phyloP scores from a whole-genome alignment of 371 early-diverging fungal genomes.

The Parasitella parasitica region DNA sequence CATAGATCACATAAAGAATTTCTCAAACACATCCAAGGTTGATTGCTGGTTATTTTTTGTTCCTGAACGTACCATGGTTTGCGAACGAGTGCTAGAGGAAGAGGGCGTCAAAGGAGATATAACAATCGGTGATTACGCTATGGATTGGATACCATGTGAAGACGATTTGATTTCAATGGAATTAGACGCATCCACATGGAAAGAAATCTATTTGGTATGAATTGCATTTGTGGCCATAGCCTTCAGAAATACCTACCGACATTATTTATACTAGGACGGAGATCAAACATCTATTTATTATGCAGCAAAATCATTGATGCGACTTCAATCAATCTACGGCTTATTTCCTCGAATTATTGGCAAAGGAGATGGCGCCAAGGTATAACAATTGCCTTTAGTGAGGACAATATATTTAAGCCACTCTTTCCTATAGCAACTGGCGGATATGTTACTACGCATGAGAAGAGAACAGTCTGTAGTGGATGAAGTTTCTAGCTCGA shows the following conservation, averaged over 20 bases:
- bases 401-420: neutral
- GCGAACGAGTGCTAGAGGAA: constrained; percentile 88
- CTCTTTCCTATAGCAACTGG: constrained; percentile 51
- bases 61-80: constrained; percentile 83
- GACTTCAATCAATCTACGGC: constrained; percentile 84
- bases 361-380: constrained; percentile 84
- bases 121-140: constrained; percentile 79
- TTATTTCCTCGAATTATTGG: constrained; percentile 87
- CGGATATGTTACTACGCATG: constrained; percentile 82
- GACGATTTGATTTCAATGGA: constrained; percentile 91
- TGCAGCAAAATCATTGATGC: constrained; percentile 83
- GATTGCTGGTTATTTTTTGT: constrained; percentile 84
- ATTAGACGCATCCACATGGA: constrained; percentile 70
- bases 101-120: constrained; percentile 89
- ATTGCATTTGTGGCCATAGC: neutral
- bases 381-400: constrained; percentile 10
- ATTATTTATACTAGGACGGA: constrained; percentile 58
- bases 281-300: constrained; percentile 81
- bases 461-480: constrained; percentile 73
- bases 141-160: constrained; percentile 91
- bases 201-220: constrained; percentile 75
- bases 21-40: constrained; percentile 28
- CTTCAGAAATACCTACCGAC: neutral
- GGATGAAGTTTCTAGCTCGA: constrained; percentile 45
- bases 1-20: constrained; percentile 45